phyloP scores from a whole-genome alignment of 2,329 filamentous ascomycete genomes.

The Beauveria bassiana region DNA sequence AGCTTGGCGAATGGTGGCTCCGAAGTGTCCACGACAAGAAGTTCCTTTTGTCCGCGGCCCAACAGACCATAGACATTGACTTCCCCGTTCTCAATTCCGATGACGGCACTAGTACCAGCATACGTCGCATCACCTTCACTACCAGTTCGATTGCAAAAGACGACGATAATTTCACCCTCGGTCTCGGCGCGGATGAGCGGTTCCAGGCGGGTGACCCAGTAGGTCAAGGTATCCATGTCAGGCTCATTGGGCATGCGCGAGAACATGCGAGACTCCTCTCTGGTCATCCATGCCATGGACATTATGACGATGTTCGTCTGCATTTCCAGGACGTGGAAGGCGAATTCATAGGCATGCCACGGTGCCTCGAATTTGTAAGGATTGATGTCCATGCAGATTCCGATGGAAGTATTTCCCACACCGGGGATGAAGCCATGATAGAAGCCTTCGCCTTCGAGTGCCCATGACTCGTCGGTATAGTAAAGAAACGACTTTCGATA shows the following conservation, averaged over 20 bases:
- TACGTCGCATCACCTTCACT: constrained; percentile 59
- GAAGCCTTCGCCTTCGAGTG: constrained; percentile 43
- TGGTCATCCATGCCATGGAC: constrained; percentile 65
- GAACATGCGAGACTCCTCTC: constrained; percentile 24
- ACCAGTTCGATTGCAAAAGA: constrained; percentile 65
- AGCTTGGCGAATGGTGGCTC: too few relatives aligned
- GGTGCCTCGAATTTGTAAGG: constrained; percentile 13
- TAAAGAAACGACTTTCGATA: constrained; percentile 54
- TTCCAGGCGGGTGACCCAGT: constrained; percentile 67
- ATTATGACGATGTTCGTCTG: constrained; percentile 58
- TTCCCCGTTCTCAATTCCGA: constrained; percentile 57
- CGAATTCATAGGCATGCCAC: constrained; percentile 25
- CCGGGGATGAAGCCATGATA: constrained; percentile 32
- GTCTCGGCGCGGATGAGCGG: constrained; percentile 49
- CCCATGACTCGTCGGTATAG: constrained; percentile 51
- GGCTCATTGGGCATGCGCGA: constrained; percentile 47
- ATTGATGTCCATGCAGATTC: constrained; percentile 51
- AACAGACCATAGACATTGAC: constrained; percentile 63
- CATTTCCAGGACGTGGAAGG: constrained; percentile 47
- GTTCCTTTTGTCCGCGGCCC: constrained; percentile 59
- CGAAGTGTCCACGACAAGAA: constrained; percentile 59
- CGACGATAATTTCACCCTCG: constrained; percentile 56
- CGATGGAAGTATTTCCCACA: constrained; percentile 40
- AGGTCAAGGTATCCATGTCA: constrained; percentile 65
- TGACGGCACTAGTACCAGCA: constrained; percentile 64